Conservation (phyloP, 345 rosid species). For the Kernera saxatilis region DNA sequence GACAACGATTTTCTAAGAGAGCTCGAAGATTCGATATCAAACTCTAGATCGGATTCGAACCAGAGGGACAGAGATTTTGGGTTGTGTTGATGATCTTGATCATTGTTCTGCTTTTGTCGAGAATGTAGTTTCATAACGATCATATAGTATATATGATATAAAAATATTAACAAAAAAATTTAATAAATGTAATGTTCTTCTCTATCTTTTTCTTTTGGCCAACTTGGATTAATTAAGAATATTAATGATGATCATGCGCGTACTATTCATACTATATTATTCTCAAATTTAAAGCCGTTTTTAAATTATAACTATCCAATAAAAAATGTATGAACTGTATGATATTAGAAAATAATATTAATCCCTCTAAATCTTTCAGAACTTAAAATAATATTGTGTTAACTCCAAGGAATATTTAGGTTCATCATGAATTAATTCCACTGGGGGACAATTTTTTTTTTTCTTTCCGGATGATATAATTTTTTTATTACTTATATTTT, state of each 20-base stretch:
- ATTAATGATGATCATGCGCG: conserved; percentile 21
- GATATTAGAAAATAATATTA: background rate
- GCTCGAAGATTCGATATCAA: conserved; percentile 47
- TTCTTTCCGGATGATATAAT: background rate
- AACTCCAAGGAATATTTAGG: background rate
- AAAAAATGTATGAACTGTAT: background rate
- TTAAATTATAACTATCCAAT: background rate
- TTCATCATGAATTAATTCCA: background rate
- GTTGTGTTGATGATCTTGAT: conserved; percentile 21
- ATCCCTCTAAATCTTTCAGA: background rate
- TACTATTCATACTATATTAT: background rate
- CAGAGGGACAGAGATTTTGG: conserved; percentile 3
- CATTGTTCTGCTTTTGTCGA: conserved; percentile 4
- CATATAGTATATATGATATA: conserved; percentile 8
- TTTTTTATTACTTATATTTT: background rate
- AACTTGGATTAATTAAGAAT: conserved; percentile 25
- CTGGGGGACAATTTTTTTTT: background rate
- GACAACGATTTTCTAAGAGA: conserved; percentile 48
- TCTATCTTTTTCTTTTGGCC: conserved; percentile 22
- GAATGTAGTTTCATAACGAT: conserved; percentile 16
- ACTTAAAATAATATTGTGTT: background rate
- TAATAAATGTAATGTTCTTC: conserved; percentile 23
- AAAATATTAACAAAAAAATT: too few species aligned
- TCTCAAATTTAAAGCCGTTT: background rate
- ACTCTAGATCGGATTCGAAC: conserved; percentile 24